These are phyloP conservation scores for Anastatica hierochuntica DNA, from an alignment of 345 rosid genomes.

Conservation along the genomic window DNA sequence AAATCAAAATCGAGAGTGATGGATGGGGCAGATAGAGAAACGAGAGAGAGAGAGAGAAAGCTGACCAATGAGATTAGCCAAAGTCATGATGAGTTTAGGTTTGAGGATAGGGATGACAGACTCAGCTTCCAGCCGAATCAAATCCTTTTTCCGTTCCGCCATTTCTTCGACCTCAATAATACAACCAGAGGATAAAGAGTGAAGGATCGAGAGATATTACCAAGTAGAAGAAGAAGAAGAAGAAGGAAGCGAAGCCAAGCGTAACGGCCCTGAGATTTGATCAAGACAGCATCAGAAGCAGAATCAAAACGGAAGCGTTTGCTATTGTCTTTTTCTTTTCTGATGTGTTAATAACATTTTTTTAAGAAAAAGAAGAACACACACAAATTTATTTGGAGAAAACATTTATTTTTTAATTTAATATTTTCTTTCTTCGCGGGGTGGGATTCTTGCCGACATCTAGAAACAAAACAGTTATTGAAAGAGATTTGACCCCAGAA, in stretches of 20 bases:
- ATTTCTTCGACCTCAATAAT: too few species aligned
- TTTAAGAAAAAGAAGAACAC: too few species aligned
- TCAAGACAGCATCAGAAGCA: not conserved
- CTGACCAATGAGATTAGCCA: constrained; percentile 88
- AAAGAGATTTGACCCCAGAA: too few species aligned
- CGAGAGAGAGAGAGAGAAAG: not conserved
- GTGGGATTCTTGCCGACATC: too few species aligned
- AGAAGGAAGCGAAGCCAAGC: too few species aligned
- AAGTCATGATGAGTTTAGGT: constrained; percentile 84
- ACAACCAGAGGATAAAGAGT: too few species aligned
- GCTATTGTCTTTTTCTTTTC: not conserved
- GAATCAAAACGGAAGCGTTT: constrained; percentile 9
- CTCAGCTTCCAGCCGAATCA: constrained; percentile 78
- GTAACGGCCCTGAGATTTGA: not conserved
- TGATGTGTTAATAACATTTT: too few species aligned
- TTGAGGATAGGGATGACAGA: constrained; percentile 87
- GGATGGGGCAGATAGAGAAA: too few species aligned
- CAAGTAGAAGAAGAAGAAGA: not conserved
- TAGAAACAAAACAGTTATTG: too few species aligned
- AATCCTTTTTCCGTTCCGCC: constrained; percentile 41
- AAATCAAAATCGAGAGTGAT: not conserved
- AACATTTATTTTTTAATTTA: too few species aligned
- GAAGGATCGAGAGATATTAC: not conserved
- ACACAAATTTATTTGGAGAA: too few species aligned
- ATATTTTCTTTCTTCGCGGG: too few species aligned